Evolutionary conservation across 768 basidiomycete genomes (phyloP).

Genomic region (Lactarius sp.): DNA sequence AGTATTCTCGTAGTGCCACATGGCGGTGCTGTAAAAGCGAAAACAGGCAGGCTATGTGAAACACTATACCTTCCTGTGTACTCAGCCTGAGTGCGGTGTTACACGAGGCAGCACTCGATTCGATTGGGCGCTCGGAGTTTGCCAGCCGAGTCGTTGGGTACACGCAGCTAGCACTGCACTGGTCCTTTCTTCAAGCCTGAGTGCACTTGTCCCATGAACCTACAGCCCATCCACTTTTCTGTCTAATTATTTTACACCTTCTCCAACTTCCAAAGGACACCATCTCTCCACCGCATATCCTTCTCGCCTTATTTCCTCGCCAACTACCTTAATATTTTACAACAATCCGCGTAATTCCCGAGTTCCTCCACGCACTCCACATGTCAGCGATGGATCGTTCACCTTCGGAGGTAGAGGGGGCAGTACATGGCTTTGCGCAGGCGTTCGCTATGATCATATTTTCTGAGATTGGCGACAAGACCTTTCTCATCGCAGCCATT

Average conservation of each 20-base stretch:
- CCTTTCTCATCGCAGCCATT: slow-evolving; percentile 82
- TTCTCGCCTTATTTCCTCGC: neutral
- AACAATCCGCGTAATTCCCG: neutral
- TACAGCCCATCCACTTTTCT: neutral
- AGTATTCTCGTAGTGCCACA: too few species aligned
- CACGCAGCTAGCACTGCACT: neutral
- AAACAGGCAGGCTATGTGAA: too few species aligned
- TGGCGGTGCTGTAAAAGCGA: too few species aligned
- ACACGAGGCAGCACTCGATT: too few species aligned
- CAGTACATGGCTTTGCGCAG: slow-evolving; percentile 58
- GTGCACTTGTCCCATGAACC: neutral
- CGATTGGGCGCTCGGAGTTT: slow-evolving; percentile 4
- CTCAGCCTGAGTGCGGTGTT: too few species aligned
- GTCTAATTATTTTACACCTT: neutral
- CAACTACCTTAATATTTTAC: neutral
- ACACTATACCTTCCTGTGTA: too few species aligned
- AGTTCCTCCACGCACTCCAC: neutral
- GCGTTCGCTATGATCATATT: slow-evolving; percentile 89
- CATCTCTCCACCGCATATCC: neutral
- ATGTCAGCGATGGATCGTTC: slow-evolving; percentile 11
- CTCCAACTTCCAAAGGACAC: neutral
- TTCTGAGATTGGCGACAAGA: slow-evolving; percentile 96
- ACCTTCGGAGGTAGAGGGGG: slow-evolving; percentile 27
- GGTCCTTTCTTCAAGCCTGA: neutral
- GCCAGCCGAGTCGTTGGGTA: neutral